A percentile compares a stretch with the other conserved stretches of the same genome.
phyloP scores from a whole-genome alignment of 148 eudicot species.

The Silene uniflora region DNA sequence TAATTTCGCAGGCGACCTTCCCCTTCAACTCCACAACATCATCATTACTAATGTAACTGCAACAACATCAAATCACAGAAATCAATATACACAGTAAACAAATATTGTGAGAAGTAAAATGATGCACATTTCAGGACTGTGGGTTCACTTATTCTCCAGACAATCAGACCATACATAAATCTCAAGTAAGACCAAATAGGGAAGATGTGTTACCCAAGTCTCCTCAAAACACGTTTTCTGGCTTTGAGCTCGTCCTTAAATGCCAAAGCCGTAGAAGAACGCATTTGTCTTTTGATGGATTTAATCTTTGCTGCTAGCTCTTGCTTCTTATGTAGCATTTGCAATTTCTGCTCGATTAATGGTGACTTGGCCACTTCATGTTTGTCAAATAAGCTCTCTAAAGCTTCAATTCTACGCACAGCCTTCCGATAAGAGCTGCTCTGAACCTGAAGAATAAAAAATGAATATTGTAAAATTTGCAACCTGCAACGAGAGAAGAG shows the following conservation, averaged over 20 bases:
- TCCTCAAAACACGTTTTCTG: slow-evolving; percentile 80
- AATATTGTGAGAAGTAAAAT: background rate
- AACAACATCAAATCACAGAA: slow-evolving; percentile 3
- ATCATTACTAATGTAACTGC: slow-evolving; percentile 75
- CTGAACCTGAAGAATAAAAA: slow-evolving; percentile 51
- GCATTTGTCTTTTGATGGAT: slow-evolving; percentile 63
- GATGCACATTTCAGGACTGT: background rate
- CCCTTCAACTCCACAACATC: slow-evolving; percentile 94
- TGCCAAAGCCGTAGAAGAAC: slow-evolving; percentile 66
- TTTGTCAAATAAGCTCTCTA: slow-evolving; percentile 76
- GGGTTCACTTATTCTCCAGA: too few relatives aligned
- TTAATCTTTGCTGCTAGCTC: slow-evolving; percentile 69
- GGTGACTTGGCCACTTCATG: slow-evolving; percentile 88
- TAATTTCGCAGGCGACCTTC: slow-evolving; percentile 93
- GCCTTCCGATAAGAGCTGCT: slow-evolving; percentile 78
- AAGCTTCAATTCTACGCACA: slow-evolving; percentile 76
- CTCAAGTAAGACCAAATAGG: background rate
- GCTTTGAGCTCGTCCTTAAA: slow-evolving; percentile 97
- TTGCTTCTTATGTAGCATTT: slow-evolving; percentile 67
- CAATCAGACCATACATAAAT: too few relatives aligned
- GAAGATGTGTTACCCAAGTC: slow-evolving; percentile 64
- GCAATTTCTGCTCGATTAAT: slow-evolving; percentile 74
- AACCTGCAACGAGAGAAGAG: background rate
- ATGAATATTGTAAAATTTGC: background rate
- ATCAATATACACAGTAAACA: background rate